phyloP scores from a whole-genome alignment of 352 stramenopile species.

The Globisporangium middletonii region DNA sequence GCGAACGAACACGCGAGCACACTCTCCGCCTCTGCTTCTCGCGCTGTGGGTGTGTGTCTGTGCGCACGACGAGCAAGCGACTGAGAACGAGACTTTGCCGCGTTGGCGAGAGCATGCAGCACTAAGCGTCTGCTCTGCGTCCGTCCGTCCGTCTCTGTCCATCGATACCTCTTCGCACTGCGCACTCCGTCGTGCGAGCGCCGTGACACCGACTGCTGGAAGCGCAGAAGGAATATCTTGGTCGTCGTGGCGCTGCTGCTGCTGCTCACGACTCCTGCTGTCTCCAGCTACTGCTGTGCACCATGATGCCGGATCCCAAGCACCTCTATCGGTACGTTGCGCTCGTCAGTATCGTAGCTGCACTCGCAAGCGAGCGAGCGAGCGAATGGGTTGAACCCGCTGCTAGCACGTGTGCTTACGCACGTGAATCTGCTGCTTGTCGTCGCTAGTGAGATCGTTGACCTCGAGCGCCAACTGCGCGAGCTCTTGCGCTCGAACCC shows the following conservation, averaged over 20 bases:
- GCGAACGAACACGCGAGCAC: neutral
- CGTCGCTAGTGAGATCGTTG: constrained; percentile 48
- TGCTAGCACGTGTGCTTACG: neutral
- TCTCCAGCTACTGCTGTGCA: neutral
- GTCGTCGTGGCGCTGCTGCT: neutral
- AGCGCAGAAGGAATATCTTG: neutral
- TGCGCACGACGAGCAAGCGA: no score
- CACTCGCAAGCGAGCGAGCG: no score
- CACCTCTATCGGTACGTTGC: constrained; percentile 30
- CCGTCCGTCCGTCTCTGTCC: constrained; percentile 1
- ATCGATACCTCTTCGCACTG: neutral
- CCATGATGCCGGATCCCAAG: constrained; percentile 20
- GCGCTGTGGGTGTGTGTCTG: neutral
- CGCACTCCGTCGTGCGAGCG: neutral
- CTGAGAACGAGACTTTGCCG: neutral
- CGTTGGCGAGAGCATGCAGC: constrained; percentile 10
- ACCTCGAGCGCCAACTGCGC: constrained; percentile 67
- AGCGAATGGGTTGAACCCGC: constrained; percentile 6
- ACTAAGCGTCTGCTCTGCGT: constrained; percentile 6
- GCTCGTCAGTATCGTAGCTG: neutral
- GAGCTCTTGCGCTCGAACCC: constrained; percentile 63
- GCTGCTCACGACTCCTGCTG: neutral
- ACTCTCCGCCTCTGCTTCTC: neutral
- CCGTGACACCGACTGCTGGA: neutral
- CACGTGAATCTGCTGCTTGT: neutral